phyloP scores from a whole-genome alignment of 768 basidiomycete genomes.

The Dioszegia crocea region DNA sequence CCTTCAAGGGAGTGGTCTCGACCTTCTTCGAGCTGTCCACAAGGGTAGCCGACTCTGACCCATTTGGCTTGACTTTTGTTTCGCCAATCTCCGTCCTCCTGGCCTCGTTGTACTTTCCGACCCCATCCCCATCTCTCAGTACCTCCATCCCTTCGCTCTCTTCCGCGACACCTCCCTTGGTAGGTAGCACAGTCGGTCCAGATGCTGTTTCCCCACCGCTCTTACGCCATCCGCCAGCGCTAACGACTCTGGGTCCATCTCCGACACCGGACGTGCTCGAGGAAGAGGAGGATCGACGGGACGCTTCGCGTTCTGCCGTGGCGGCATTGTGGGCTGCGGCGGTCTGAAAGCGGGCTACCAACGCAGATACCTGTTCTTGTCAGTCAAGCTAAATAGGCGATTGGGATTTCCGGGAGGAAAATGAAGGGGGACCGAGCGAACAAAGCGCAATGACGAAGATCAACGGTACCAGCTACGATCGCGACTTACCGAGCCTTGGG shows the following conservation, averaged over 20 bases:
- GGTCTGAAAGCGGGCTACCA: conserved; percentile 40
- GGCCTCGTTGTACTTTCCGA: no score
- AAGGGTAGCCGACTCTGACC: no score
- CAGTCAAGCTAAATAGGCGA: no score
- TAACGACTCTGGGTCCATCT: background rate
- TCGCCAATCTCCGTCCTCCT: no score
- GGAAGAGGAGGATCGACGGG: conserved; percentile 7
- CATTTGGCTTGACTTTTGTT: background rate
- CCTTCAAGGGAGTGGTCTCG: no score
- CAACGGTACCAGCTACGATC: background rate
- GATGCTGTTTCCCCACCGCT: background rate
- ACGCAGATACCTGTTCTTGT: conserved; percentile 39
- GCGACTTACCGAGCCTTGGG: conserved; percentile 35
- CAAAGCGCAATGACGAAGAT: background rate
- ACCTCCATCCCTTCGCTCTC: background rate
- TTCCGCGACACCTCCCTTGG: background rate
- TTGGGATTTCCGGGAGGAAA: no score
- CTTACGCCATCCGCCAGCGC: conserved; percentile 2
- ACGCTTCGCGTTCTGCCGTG: conserved; percentile 8
- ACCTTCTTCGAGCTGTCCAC: no score
- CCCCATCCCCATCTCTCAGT: conserved; percentile 6
- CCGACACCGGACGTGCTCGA: background rate
- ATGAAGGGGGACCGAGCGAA: no score
- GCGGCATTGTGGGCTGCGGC: conserved; percentile 34
- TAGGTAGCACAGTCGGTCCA: background rate